Percentiles rank a stretch among this genome's conserved stretches.
phyloP scores from a whole-genome alignment of 805 yeast genomes.

The Starmerella floricola region DNA sequence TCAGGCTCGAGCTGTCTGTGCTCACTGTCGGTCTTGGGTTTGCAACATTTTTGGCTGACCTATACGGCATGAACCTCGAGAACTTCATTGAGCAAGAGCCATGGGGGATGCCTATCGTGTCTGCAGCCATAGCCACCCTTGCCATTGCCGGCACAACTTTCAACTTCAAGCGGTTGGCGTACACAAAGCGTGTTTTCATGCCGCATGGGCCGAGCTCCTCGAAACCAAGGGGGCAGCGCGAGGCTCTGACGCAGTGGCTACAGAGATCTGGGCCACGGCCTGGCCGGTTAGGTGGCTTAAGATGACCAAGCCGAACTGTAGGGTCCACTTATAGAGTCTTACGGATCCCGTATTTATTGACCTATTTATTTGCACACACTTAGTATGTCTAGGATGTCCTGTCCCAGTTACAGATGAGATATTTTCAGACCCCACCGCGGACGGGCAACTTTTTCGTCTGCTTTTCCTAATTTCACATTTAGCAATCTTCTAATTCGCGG shows the following conservation, averaged over 20 bases:
- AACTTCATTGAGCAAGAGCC: conserved; percentile 78
- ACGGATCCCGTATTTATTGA: too few relatives aligned
- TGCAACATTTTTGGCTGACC: conserved; percentile 75
- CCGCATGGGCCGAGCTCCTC: conserved; percentile 11
- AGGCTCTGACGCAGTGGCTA: conserved; percentile 16
- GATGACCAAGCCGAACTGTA: too few relatives aligned
- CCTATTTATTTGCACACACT: too few relatives aligned
- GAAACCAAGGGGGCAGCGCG: conserved; percentile 5
- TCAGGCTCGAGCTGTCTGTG: conserved; percentile 70
- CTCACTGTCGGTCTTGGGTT: conserved; percentile 77
- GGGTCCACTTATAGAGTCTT: too few relatives aligned
- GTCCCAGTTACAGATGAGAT: too few relatives aligned
- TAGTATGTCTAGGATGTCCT: too few relatives aligned
- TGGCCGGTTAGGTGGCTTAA: not conserved
- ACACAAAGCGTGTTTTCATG: conserved; percentile 61
- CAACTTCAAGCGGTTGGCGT: conserved; percentile 47
- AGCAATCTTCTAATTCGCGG: too few relatives aligned
- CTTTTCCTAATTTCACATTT: too few relatives aligned
- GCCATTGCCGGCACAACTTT: conserved; percentile 37
- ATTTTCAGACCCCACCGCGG: too few relatives aligned
- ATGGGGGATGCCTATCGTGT: conserved; percentile 50
- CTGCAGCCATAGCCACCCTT: conserved; percentile 35
- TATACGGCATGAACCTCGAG: conserved; percentile 90
- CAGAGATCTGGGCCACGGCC: conserved; percentile 5
- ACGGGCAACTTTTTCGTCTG: too few relatives aligned